Percentiles rank a stretch among this genome's conserved stretches.
phyloP scores from a whole-genome alignment of 78 protist genomes.

The Diacronema lutheri region DNA sequence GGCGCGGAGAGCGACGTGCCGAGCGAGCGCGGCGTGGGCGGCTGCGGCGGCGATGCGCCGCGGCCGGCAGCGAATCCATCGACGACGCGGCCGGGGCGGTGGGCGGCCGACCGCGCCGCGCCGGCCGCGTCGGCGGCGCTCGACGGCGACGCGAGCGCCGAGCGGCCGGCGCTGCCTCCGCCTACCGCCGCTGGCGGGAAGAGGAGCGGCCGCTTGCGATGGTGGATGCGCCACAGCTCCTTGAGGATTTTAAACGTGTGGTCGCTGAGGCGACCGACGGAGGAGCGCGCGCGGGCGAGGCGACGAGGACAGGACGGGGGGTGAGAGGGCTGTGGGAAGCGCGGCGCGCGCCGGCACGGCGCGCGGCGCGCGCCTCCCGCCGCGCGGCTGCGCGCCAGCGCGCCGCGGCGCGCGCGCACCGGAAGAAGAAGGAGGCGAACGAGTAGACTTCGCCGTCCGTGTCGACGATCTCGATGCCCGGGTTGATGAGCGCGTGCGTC shows the following conservation, averaged over 20 bases:
- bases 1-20: no score
- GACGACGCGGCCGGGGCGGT: no score
- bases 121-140: no score
- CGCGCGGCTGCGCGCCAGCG: no score
- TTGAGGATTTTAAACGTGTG: background rate
- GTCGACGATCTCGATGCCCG: conserved; percentile 13
- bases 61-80: no score
- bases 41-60: no score
- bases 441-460: background rate
- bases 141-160: background rate
- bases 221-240: background rate
- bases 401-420: background rate
- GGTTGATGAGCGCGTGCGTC: background rate
- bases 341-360: background rate
- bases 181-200: no score
- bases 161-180: background rate
- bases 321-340: background rate
- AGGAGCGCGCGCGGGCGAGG: background rate
- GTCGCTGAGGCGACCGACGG: background rate
- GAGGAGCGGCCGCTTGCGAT: no score
- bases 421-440: conserved; percentile 32
- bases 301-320: background rate
- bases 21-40: no score
- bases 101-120: no score
- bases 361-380: no score